Conservation (phyloP, 1,139 yeast species). For the Sugiyamaella xylanicola region DNA sequence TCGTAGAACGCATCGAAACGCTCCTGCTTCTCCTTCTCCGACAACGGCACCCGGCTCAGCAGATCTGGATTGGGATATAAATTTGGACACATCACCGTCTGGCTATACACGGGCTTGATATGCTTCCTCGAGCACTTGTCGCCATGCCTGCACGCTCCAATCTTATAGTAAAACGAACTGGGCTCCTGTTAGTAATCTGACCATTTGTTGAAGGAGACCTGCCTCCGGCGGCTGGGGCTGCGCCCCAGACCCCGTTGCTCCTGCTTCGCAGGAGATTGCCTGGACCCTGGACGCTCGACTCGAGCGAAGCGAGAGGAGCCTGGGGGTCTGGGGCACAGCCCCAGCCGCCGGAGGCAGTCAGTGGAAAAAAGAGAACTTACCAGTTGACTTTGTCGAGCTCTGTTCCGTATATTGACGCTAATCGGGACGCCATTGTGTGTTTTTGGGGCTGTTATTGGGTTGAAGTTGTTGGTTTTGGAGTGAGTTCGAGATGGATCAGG, state of each 20-base stretch:
- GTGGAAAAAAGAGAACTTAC: constrained; percentile 36
- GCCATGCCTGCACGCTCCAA: constrained; percentile 95
- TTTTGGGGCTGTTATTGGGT: not conserved
- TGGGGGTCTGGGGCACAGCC: not conserved
- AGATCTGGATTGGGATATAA: constrained; percentile 66
- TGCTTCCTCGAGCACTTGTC: constrained; percentile 83
- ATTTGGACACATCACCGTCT: constrained; percentile 67
- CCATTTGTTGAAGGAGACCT: not conserved
- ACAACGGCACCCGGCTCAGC: constrained; percentile 32
- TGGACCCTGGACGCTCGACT: not conserved
- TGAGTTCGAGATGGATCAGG: not conserved
- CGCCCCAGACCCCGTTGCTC: not conserved
- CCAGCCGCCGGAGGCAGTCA: not conserved
- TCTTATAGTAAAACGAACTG: constrained; percentile 68
- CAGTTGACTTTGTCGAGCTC: constrained; percentile 49
- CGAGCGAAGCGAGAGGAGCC: not conserved
- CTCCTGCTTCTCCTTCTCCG: constrained; percentile 48
- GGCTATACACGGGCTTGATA: constrained; percentile 66
- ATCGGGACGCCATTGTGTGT: constrained; percentile 10
- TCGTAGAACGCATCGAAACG: constrained; percentile 68
- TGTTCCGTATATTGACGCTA: constrained; percentile 40
- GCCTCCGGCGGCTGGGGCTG: not conserved
- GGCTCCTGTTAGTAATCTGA: not conserved
- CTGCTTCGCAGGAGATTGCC: constrained; percentile 25
- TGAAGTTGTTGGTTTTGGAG: not conserved